Base-by-base conservation (phyloP, 345 rosid genomes). In the Luvunga scandens region DNA sequence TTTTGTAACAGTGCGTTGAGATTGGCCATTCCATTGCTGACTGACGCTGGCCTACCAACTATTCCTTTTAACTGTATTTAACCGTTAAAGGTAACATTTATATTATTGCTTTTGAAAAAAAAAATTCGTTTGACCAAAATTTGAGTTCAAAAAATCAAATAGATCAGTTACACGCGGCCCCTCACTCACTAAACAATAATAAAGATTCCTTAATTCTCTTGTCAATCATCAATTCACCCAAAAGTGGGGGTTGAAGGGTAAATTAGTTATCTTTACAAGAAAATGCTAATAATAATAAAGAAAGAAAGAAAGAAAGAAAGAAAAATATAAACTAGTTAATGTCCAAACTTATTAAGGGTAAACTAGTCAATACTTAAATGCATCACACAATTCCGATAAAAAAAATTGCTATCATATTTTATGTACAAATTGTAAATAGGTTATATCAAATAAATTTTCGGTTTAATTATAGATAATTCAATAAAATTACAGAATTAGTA, bases 1-100 rank as follows among this genome's bases (percentile, higher is more conserved):
- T 70, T 88, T 65, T 82, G 77, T 31, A 89, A 67, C 48, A 89
- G 77, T 5, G 86, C 60, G 27, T 90, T 88, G 30, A 88, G 78
- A 79, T 78, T 66, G 71, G 71, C 71, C 71, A 66, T 66, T 66
- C 71, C 71, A 66, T n/a, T 21, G 62, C 28, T 22, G 28, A 59
- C 7, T 1, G 62, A n/a, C n/a, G 61, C 61, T 56, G 22, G 61
- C 61, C 22, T 56, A 21, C 9, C 61, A 56, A 18, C 25, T 6
- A 21, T 25, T 56, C 25, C 25, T 7, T 56, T 56, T 56, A 56
- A 56, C 61, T 45, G 50, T 13, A 13, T 3, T 13, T 45, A 45
- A 45, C 50, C 50, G 50, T 45, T 45, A 13, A 45, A 45, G 19
- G 57, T 53, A 2, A 5, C 7, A 18, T 53, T 53, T 53, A 53